Conservation (phyloP, 225 moss, liverwort and hornwort species). For the Asterella californica region DNA sequence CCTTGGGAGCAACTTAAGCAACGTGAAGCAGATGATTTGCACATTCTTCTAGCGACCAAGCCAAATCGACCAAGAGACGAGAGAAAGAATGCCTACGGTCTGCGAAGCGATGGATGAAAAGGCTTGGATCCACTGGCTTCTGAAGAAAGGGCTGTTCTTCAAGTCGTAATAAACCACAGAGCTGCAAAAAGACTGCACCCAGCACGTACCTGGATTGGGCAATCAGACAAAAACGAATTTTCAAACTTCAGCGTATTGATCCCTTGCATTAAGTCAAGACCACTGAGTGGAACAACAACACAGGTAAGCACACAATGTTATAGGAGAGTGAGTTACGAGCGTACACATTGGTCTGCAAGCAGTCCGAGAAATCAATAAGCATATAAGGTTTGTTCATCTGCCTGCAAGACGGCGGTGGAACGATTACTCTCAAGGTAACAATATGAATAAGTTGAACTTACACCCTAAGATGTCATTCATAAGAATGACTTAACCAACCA, state of each 20-base stretch:
- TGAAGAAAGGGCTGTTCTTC: conserved; percentile 99
- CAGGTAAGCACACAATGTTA: background rate
- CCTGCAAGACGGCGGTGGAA: conserved; percentile 49
- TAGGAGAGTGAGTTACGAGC: conserved; percentile 9
- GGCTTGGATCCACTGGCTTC: conserved; percentile 97
- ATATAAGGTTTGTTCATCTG: conserved; percentile 99
- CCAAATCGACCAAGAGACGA: background rate
- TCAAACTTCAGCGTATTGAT: background rate
- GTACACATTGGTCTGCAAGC: conserved; percentile 97
- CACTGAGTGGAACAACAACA: background rate
- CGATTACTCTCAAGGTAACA: background rate
- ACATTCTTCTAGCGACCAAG: background rate
- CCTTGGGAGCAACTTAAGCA: background rate
- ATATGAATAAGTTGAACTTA: background rate
- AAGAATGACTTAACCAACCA: background rate
- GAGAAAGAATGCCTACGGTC: conserved; percentile 58
- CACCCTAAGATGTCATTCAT: background rate
- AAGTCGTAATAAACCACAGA: conserved; percentile 83
- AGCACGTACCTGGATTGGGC: conserved; percentile 71
- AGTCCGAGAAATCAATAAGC: conserved; percentile 99
- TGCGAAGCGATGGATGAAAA: conserved; percentile 99
- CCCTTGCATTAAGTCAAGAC: background rate
- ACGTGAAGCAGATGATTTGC: background rate
- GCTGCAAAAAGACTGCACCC: conserved; percentile 94
- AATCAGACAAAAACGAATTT: background rate